phyloP scores from a whole-genome alignment of 352 stramenopile species.

The Phytophthora megakarya region DNA sequence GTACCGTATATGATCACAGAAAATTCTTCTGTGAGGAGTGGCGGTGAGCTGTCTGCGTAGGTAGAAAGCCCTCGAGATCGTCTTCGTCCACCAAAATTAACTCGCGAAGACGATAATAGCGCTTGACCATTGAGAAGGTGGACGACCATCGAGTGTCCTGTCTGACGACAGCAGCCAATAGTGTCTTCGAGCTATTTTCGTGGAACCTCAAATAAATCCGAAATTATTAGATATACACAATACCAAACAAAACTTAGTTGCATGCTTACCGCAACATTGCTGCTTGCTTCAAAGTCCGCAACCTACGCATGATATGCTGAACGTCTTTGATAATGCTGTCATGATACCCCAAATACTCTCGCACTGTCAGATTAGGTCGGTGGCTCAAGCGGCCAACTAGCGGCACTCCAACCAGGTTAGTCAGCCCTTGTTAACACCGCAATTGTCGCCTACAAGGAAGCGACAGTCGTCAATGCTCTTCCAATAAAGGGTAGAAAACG shows the following conservation, averaged over 20 bases:
- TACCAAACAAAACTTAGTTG: no score
- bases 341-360: no score
- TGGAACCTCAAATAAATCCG: background rate
- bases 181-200: background rate
- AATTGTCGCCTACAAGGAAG: conserved; percentile 14
- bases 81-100: conserved; percentile 8
- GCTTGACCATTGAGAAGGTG: conserved; percentile 10
- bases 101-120: background rate
- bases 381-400: conserved; percentile 1
- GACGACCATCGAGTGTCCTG: conserved; percentile 15
- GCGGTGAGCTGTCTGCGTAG: no score
- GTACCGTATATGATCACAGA: no score
- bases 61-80: conserved; percentile 2
- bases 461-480: background rate
- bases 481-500: background rate
- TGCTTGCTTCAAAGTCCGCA: no score
- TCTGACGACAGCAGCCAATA: background rate
- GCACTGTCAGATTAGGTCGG: conserved; percentile 3
- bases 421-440: conserved; percentile 8
- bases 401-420: background rate
- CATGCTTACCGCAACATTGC: no score
- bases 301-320: no score
- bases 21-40: no score
- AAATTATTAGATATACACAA: no score
- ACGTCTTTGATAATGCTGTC: no score